Evolutionary conservation across 208 protist species (phyloP), one percentile per base, ranked within the genome.

Genomic region (Trypanosoma lewisi): DNA sequence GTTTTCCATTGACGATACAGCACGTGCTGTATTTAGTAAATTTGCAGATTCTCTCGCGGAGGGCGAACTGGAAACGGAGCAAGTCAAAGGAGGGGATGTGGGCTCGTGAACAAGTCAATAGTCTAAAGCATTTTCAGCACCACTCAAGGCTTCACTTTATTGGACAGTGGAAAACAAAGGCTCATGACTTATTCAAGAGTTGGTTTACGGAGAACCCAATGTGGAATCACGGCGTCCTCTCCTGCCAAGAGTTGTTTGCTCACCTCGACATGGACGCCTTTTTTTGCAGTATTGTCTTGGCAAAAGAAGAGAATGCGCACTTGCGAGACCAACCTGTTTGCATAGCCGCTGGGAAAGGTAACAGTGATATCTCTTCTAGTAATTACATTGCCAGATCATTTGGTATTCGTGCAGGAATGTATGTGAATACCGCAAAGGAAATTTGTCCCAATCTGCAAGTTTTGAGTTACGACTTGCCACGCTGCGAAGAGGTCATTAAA

Each of bases 251-350:
- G 11, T 62, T 78, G 1, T 89, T 97, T 50, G 57, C 91, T 2
- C 95, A 98, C 68, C 42, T 97, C 17, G 95, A 98, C 76, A 95
- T 98, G 91, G 96, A 98, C 66, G 95, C 93, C 39, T 98, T 98
- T 67, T 98, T 98, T 71, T 96, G 91, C 66, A 93, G 83, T 14
- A 87, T 97, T 47, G 88, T 85, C 25, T 76, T 97, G 7, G 78
- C 80, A 44, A 96, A 93, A 70, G 73, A 75, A 5, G 83, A 91
- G 37, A 71, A 95, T 68, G 87, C 87, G 8, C 80, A 85, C 39
- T 69, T 97, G 19, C 78, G 59, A 7, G 57, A 80, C 9, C 21
- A 80, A 63, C 96, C 96, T 0, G 84, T 97, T 7, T 93, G 83
- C 6, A 82, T 98, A n/a, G 85, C 89, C 0, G 87, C 90, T 23